Base-by-base conservation (phyloP, 2,329 filamentous ascomycete species). In the Fusarium citri region DNA sequence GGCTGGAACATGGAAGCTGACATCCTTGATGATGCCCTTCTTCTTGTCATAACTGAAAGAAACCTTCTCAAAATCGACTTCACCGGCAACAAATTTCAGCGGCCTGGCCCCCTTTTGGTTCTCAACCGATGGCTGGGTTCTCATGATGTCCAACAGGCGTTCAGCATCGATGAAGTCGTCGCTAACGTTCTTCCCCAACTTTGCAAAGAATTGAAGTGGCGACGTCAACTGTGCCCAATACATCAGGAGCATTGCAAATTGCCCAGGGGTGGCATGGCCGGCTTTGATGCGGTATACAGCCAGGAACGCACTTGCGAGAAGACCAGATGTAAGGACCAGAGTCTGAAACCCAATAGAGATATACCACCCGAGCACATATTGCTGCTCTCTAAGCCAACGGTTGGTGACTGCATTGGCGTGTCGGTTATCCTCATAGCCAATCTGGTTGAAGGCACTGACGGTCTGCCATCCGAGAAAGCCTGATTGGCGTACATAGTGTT, bases 191-290 rank as follows among this genome's bases (percentile, higher is more conserved):
- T 86, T 87, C 9, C 87, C 86, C 28, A 89, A 78, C 20, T 81
- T 80, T 9, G 87, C 85, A 74, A 94, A 93, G 78, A 92, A 93
- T 69, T 89, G 89, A 55, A 94, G 83, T 4, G 91, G 91, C 3
- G 87, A 86, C 46, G 91, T 91, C 40, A 94, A 83, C 74, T 93
- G 91, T 20, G 87, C 86, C 90, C 92, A 92, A 77, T 93, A 94
- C 55, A 90, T 91, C 64, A 93, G 80, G 18, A 94, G 82, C 79
- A 90, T 88, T 58, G 92, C 88, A 71, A 94, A 93, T 68, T 91
- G 85, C 58, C 91, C 91, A 14, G 91, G 83, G 8, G 87, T 87
- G 7, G 87, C 86, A 55, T 85, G 79, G 3, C 85, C 86, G n/a
- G 83, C 84, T 4, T 85, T 89, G 56, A 94, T 89, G 67, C 92